Evolutionary conservation across 2,329 filamentous ascomycete genomes (phyloP).

Genomic region (Sporothrix variecibatus): DNA sequence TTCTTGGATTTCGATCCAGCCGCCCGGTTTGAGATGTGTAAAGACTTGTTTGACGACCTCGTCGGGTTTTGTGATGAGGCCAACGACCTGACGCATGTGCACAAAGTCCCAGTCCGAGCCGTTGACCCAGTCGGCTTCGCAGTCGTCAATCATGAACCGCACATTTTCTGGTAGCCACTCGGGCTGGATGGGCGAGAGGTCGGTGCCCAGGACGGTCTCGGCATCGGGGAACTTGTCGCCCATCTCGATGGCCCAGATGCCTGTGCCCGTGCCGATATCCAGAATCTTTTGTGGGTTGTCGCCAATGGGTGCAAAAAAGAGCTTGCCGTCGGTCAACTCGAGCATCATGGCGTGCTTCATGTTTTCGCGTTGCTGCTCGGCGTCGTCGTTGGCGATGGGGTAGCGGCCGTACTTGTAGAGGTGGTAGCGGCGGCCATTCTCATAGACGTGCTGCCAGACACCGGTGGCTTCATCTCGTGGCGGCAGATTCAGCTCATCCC

Average conservation of each 20-base stretch:
- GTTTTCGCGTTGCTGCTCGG: slow-evolving; percentile 50
- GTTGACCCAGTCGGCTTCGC: slow-evolving; percentile 58
- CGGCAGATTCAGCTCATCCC: slow-evolving; percentile 1
- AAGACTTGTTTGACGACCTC: slow-evolving; percentile 39
- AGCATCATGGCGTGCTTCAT: slow-evolving; percentile 50
- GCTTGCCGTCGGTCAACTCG: slow-evolving; percentile 45
- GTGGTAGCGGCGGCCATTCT: slow-evolving; percentile 42
- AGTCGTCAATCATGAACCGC: slow-evolving; percentile 64
- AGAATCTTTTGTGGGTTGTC: slow-evolving; percentile 46
- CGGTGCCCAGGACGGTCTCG: slow-evolving; percentile 44
- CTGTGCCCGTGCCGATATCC: slow-evolving; percentile 54
- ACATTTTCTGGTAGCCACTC: slow-evolving; percentile 59
- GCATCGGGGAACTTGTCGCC: slow-evolving; percentile 47
- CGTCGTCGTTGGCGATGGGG: slow-evolving; percentile 50
- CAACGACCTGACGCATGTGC: slow-evolving; percentile 53
- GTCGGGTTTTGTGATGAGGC: slow-evolving; percentile 52
- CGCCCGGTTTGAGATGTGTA: slow-evolving; percentile 48
- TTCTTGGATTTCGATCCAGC: slow-evolving; percentile 55
- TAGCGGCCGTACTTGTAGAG: slow-evolving; percentile 48
- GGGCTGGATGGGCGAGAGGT: slow-evolving; percentile 51
- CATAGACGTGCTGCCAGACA: slow-evolving; percentile 29
- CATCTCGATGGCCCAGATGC: slow-evolving; percentile 46
- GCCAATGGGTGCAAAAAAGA: slow-evolving; percentile 46
- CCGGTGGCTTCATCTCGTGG: slow-evolving; percentile 16
- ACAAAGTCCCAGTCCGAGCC: slow-evolving; percentile 60